Percentiles rank a stretch among this genome's conserved stretches.
These are phyloP conservation scores for Syzygium malaccense DNA, from an alignment of 441 rosid genomes.

Conservation along the genomic window DNA sequence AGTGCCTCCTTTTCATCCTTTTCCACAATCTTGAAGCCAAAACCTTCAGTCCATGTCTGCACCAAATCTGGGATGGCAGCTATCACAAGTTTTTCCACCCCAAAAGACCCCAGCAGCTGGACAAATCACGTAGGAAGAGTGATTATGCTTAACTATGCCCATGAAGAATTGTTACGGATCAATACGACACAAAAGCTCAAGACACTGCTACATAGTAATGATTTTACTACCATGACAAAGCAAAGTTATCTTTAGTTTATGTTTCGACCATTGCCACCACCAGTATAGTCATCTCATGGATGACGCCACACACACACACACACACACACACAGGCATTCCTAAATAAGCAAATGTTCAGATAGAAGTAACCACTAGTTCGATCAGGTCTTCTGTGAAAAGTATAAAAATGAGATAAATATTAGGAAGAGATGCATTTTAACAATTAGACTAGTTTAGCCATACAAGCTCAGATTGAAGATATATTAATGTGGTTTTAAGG, in stretches of 20 bases:
- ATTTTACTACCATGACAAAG: neutral
- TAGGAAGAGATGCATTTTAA: neutral
- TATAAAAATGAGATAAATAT: neutral
- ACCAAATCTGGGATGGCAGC: slow-evolving; percentile 81
- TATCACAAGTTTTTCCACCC: slow-evolving; percentile 84
- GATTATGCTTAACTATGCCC: neutral
- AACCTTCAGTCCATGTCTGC: slow-evolving; percentile 86
- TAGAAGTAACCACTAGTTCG: neutral
- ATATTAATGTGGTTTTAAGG: neutral
- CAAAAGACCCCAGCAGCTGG: slow-evolving; percentile 68
- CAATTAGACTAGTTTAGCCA: neutral
- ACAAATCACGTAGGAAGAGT: slow-evolving; percentile 9
- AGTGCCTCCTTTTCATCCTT: slow-evolving; percentile 50
- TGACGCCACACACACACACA: neutral
- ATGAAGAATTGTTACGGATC: neutral
- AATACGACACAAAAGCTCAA: neutral
- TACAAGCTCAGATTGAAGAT: neutral
- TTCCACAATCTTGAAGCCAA: slow-evolving; percentile 62
- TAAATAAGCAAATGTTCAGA: neutral
- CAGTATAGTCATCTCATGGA: neutral
- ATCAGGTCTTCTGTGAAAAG: neutral
- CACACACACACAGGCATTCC: neutral
- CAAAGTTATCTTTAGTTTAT: neutral
- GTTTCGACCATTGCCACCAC: neutral
- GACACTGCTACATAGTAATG: neutral